A percentile compares a stretch with the other conserved stretches of the same genome.
Conservation (phyloP, 2,329 filamentous ascomycete species). For the Aspergillus felis region DNA sequence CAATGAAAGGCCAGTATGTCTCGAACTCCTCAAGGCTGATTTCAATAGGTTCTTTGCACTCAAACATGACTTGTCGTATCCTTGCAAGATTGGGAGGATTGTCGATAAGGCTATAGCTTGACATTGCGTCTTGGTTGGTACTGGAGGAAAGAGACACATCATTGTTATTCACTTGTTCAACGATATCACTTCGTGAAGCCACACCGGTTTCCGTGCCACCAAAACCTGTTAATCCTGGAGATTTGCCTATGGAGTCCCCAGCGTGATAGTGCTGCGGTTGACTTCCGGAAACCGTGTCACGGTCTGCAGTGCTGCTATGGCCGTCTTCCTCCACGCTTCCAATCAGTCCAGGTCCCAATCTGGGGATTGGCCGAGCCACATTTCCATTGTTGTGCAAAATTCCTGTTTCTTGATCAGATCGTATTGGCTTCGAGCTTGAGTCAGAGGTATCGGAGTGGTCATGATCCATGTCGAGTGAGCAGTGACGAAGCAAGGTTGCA, state of each 20-base stretch:
- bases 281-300: background rate
- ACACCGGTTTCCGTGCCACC: background rate
- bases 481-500: constrained; percentile 1
- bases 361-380: constrained; percentile 5
- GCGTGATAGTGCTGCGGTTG: constrained; percentile 3
- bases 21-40: constrained; percentile 45
- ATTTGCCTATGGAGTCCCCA: background rate
- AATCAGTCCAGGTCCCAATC: constrained; percentile 4
- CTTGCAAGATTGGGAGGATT: constrained; percentile 42
- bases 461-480: constrained; percentile 30
- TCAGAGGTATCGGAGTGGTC: constrained; percentile 19
- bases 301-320: background rate
- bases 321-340: constrained; percentile 8
- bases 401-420: constrained; percentile 10
- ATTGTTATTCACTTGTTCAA: background rate
- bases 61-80: constrained; percentile 43
- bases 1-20: constrained; percentile 47
- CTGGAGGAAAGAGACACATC: background rate
- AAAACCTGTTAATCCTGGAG: background rate
- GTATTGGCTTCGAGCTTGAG: constrained; percentile 16
- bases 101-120: constrained; percentile 31
- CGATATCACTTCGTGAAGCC: background rate
- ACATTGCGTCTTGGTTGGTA: constrained; percentile 2
- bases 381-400: constrained; percentile 12
- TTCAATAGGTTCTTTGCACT: constrained; percentile 45